Evolutionary conservation across 768 basidiomycete species (phyloP), one percentile per base, ranked within the genome.

Genomic region (Boletus huronensis): DNA sequence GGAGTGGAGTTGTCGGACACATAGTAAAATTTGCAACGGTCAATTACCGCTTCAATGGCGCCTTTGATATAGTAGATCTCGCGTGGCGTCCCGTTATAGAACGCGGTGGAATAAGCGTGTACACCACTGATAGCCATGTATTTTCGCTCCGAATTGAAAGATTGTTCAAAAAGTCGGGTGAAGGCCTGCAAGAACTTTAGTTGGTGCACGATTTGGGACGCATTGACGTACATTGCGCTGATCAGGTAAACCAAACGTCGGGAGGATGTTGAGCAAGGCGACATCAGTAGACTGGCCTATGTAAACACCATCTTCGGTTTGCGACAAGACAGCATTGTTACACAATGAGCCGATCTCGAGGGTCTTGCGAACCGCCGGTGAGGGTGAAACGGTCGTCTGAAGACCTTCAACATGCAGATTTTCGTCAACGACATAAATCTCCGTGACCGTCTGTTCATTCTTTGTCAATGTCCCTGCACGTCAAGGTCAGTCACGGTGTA

Each of bases 231-330:
- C 93, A 60, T 74, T 71, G 48, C 95, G 80, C 39, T 82, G 82
- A 66, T 97, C 93, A 14, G 78, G 70, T 25, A 90, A 63, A 1
- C 79, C 82, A 55, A 93, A 88, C 0, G 80, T 64, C 4, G 81
- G 75, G 34, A 95, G 72, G 3, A 92, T 82, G 61, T 95, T 93
- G 38, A 97, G 74, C 41, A 98, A 69, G 3, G 96, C 95, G 2
- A 97, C 93, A 64, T 98, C 95, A 0, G 95, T 98, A 7, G 90
- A 84, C 68, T 96, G 95, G 2, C 95, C 95, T 10, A 91, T 83
- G 59, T 79, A 87, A 5, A 77, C 70, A 3, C 90, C 89, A 29
- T 87, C 82, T 53, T 88, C 87, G 58, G 86, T 85, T 55, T 78
- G 73, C 9, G 74, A 69, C 0, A 78, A 53, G 31, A 85, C 84